Evolutionary conservation across 306 rosid genomes (phyloP).

Genomic region (Fagus crenata): DNA sequence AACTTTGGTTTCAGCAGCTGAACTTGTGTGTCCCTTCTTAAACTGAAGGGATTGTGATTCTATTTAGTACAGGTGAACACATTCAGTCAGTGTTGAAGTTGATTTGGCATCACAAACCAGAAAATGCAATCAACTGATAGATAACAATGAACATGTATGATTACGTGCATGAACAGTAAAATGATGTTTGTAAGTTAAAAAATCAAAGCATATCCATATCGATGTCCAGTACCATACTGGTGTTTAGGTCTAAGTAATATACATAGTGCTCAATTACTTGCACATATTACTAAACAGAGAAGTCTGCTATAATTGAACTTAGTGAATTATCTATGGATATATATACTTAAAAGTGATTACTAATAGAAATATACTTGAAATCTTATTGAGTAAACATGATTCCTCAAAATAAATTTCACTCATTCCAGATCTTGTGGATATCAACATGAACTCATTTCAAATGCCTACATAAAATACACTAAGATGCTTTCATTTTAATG

Average conservation of each 20-base stretch:
- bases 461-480: not conserved
- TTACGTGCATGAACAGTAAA: not conserved
- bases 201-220: not conserved
- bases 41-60: slow-evolving; percentile 31
- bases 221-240: no score
- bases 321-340: not conserved
- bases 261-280: no score
- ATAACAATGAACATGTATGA: not conserved
- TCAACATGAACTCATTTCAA: not conserved
- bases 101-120: not conserved
- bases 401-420: not conserved
- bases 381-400: not conserved
- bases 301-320: not conserved
- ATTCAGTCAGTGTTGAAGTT: slow-evolving; percentile 8
- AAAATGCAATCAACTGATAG: slow-evolving; percentile 24
- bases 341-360: not conserved
- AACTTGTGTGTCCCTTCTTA: slow-evolving; percentile 28
- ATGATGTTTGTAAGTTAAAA: not conserved
- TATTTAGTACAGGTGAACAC: slow-evolving; percentile 17
- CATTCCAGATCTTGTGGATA: not conserved
- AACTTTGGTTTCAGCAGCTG: slow-evolving; percentile 34
- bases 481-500: not conserved
- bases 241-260: no score
- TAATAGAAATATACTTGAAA: not conserved
- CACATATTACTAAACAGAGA: no score